phyloP scores from a whole-genome alignment of 768 basidiomycete species.

The Amanita pallidorosea region DNA sequence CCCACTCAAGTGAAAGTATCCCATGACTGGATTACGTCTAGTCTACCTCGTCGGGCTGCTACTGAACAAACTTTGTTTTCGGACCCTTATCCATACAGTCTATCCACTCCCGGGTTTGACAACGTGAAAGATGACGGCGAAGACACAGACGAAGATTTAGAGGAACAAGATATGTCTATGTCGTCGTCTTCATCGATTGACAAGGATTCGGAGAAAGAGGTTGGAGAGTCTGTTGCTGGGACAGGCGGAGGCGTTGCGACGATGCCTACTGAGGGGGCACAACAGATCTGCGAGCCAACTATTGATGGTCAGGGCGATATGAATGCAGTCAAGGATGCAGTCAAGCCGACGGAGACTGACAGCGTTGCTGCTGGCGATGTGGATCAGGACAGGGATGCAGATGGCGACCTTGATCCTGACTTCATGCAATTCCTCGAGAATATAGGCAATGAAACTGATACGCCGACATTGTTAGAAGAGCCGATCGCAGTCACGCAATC shows the following conservation, averaged over 20 bases:
- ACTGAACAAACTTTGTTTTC: slow-evolving; percentile 22
- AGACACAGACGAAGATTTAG: slow-evolving; percentile 16
- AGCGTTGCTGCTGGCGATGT: background rate
- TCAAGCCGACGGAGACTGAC: background rate
- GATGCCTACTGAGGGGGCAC: background rate
- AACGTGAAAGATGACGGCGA: slow-evolving; percentile 5
- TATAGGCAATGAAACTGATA: background rate
- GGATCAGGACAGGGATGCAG: slow-evolving; percentile 21
- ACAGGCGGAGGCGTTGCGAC: background rate
- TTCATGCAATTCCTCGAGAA: slow-evolving; percentile 12
- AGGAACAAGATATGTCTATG: slow-evolving; percentile 17
- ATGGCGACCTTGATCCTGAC: slow-evolving; percentile 25
- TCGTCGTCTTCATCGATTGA: slow-evolving; percentile 15
- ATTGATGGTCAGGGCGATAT: background rate
- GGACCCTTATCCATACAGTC: slow-evolving; percentile 37
- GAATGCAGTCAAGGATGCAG: background rate
- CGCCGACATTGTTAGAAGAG: background rate
- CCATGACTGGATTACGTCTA: background rate
- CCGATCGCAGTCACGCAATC: background rate
- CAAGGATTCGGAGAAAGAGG: slow-evolving; percentile 7
- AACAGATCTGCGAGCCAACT: background rate
- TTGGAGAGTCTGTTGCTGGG: background rate
- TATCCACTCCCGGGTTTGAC: slow-evolving; percentile 29
- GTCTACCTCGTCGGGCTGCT: slow-evolving; percentile 9
- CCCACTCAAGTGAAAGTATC: background rate